Evolutionary conservation across 768 basidiomycete species (phyloP), one percentile per base, ranked within the genome.

Genomic region (Boletus patriciae): DNA sequence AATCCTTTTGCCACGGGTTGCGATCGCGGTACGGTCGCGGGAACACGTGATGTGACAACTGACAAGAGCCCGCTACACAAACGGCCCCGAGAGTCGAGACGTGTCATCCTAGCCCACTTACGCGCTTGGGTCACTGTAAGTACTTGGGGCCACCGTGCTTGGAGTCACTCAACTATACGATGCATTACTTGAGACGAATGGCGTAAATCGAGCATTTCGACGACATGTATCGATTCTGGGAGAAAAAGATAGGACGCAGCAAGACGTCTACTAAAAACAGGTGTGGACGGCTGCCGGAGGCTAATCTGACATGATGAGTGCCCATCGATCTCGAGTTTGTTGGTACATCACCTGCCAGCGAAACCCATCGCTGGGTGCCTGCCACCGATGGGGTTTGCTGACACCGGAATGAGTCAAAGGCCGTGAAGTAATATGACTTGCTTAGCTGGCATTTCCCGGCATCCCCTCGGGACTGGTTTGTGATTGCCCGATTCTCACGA

Each of bases 21-120:
- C 51, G 62, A 68, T 68, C 67, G 67, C 67, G 67, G 55, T 62
- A 38, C 53, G 46, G 62, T 67, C 68, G 67, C 67, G 47, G 62
- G 65, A 67, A 67, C 62, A 36, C 44, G 53, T 49, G 53, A 57
- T 9, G 18, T 46, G 53, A 57, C 13, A 15, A 18, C 4, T 50
- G 33, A 42, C 36, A 61, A 55, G 57, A 52, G 54, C 45, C 66
- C 63, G 56, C 44, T 46, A 38, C 40, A 50, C n/a, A n/a, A n/a
- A n/a, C n/a, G n/a, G n/a, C n/a, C n/a, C n/a, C n/a, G n/a, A n/a
- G n/a, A n/a, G n/a, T n/a, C n/a, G n/a, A 46, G 25, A 57, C 25
- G 52, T 33, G 51, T 36, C 31, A 36, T 46, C 44, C 18, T 37
- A 19, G 50, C 36, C 58, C 50, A 52, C 60, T 50, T 50, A 31